Evolutionary conservation across 345 rosid species (phyloP).

Genomic region (Lumnitzera racemosa): DNA sequence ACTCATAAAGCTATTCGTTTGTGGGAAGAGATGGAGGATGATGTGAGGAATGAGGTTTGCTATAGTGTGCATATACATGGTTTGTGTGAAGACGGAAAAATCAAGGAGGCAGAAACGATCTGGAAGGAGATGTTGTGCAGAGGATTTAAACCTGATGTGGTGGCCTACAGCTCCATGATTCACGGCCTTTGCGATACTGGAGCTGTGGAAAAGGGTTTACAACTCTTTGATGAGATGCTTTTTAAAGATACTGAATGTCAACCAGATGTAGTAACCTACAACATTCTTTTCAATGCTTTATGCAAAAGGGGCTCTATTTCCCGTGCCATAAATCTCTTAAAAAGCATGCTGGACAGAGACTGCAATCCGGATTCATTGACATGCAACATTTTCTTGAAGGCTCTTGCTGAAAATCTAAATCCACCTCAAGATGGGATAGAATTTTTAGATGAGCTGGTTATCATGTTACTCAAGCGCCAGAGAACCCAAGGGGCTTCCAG

Average conservation of each 20-base stretch:
- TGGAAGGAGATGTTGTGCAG: conserved; percentile 70
- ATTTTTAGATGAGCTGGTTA: conserved; percentile 75
- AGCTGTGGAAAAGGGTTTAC: conserved; percentile 54
- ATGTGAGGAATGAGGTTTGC: conserved; percentile 41
- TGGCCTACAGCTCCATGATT: conserved; percentile 81
- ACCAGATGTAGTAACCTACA: conserved; percentile 85
- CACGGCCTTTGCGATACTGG: conserved; percentile 70
- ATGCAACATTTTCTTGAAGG: conserved; percentile 66
- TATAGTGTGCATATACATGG: conserved; percentile 78
- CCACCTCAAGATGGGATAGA: conserved; percentile 65
- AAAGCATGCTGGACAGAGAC: conserved; percentile 62
- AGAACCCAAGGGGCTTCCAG: conserved; percentile 60
- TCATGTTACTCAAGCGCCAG: conserved; percentile 53
- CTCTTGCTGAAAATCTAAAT: conserved; percentile 54
- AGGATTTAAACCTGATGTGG: conserved; percentile 71
- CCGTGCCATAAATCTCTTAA: conserved; percentile 73
- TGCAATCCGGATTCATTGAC: conserved; percentile 79
- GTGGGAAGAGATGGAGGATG: conserved; percentile 63
- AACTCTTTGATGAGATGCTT: conserved; percentile 83
- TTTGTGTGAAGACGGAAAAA: conserved; percentile 56
- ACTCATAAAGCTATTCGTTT: conserved; percentile 59
- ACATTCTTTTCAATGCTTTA: conserved; percentile 71
- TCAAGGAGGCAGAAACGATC: conserved; percentile 54
- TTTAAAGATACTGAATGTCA: conserved; percentile 57
- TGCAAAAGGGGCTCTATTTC: conserved; percentile 50